Percentiles rank a stretch among this genome's conserved stretches.
These are phyloP conservation scores for Pisolithus marmoratus DNA, from an alignment of 768 basidiomycete genomes.

Conservation along the genomic window DNA sequence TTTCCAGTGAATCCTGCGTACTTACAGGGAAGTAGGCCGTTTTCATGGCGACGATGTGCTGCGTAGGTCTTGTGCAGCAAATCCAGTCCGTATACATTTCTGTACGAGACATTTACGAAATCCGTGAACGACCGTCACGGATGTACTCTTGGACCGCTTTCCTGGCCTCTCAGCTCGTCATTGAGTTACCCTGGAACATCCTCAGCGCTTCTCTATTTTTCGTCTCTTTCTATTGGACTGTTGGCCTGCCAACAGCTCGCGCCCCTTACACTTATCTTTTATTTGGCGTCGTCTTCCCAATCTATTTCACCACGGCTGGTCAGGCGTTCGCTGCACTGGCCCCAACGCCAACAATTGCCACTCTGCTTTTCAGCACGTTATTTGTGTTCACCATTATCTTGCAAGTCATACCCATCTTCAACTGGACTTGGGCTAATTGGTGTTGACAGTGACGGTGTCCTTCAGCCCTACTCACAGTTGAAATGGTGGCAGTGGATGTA, in stretches of 20 bases:
- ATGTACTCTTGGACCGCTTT: constrained; percentile 63
- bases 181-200: constrained; percentile 42
- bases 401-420: constrained; percentile 18
- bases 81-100: constrained; percentile 53
- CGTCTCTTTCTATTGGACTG: constrained; percentile 46
- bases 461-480: constrained; percentile 38
- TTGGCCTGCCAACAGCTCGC: constrained; percentile 33
- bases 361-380: constrained; percentile 32
- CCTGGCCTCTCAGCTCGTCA: constrained; percentile 46
- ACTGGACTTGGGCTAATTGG: background rate
- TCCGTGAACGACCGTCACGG: constrained; percentile 56
- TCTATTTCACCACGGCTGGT: constrained; percentile 40
- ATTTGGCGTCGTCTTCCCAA: constrained; percentile 32
- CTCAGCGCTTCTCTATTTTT: constrained; percentile 36
- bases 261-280: constrained; percentile 37
- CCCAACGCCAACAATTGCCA: constrained; percentile 36
- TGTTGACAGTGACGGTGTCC: constrained; percentile 36
- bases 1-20: too few relatives aligned
- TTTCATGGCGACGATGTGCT: constrained; percentile 41
- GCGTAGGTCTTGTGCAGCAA: constrained; percentile 50
- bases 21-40: constrained; percentile 32
- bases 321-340: constrained; percentile 39
- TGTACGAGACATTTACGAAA: constrained; percentile 52
- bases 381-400: constrained; percentile 40
- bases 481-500: constrained; percentile 34